These are phyloP conservation scores for Carex cristatella DNA, from an alignment of 176 grass and related monocot species.

Conservation along the genomic window DNA sequence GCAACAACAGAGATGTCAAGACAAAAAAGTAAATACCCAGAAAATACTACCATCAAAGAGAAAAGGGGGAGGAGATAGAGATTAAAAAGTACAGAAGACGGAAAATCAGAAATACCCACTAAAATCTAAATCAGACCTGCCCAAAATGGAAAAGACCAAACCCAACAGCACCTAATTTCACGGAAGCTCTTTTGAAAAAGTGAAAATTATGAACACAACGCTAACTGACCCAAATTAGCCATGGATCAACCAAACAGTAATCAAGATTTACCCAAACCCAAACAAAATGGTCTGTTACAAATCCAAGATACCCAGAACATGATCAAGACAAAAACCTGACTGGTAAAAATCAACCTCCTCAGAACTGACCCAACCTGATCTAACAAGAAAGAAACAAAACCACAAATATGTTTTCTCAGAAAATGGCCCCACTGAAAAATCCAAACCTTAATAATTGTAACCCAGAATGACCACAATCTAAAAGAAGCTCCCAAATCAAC, in stretches of 20 bases:
- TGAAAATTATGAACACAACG: not conserved
- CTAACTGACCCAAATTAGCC: not conserved
- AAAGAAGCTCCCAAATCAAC: not conserved
- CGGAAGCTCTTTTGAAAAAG: not conserved
- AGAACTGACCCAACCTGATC: not conserved
- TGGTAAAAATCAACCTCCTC: not conserved
- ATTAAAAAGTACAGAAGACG: not conserved
- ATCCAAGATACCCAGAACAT: not conserved
- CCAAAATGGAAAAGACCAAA: not conserved
- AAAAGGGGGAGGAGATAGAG: not conserved
- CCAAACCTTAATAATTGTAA: not conserved
- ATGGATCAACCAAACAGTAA: not conserved
- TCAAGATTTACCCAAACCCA: not conserved
- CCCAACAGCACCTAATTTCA: not conserved
- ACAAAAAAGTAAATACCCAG: not conserved
- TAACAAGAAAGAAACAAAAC: not conserved
- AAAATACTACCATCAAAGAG: not conserved
- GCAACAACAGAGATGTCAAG: slow-evolving; percentile 1
- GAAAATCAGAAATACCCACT: slow-evolving; percentile 10
- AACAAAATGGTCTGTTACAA: not conserved
- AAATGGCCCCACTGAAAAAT: not conserved
- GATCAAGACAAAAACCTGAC: not conserved
- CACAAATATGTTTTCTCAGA: not conserved
- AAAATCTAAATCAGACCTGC: not conserved
- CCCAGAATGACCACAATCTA: not conserved